Base-by-base conservation (phyloP, 345 rosid genomes). In the Hibiscus trionum region DNA sequence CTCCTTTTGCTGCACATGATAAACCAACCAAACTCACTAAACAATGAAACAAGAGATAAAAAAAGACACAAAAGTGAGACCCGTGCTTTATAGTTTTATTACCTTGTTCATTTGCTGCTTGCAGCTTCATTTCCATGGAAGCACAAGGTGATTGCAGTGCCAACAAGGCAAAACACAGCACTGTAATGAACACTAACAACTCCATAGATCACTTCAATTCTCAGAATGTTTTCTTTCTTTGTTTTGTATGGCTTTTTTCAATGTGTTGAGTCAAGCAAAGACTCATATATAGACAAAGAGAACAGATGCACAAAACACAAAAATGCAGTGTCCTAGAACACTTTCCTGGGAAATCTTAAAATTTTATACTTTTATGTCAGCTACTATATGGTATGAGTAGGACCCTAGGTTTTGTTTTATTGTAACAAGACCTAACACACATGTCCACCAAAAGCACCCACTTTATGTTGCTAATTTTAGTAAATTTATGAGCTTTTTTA, bases 51-150 rank as follows among this genome's bases (percentile, higher is more conserved):
- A 37, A 17, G 11, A 64, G 7, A 27, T 7, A 5, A 5, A 1
- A 1, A 1, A 3, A 42, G 14, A 44, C 24, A 55, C 2, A 6
- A 8, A 8, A 11, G 3, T 2, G 31, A 12, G 53, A 65, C 69
- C 33, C 11, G 6, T 16, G n/a, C 11, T 24, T 11, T 56, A 71
- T 12, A 16, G 27, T 46, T 60, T 46, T 60, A 72, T 46, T 60
- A 72, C 74, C 74, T 72, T 72, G 49, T 29, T 27, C 68, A 72
- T 59, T n/a, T 71, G 75, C 61, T n/a, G 75, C 49, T 7, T 72
- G 59, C 24, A 47, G 46, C 11, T 72, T 66, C 56, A 61, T 61
- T 72, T 27, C 67, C 56, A 72, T n/a, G 17, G 75, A 72, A 61
- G 75, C 1, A 27, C 75, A 72, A 49, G 69, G 66, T 16, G 67